Evolutionary conservation across 2,329 filamentous ascomycete species (phyloP).

Genomic region (Colletotrichum tanaceti): DNA sequence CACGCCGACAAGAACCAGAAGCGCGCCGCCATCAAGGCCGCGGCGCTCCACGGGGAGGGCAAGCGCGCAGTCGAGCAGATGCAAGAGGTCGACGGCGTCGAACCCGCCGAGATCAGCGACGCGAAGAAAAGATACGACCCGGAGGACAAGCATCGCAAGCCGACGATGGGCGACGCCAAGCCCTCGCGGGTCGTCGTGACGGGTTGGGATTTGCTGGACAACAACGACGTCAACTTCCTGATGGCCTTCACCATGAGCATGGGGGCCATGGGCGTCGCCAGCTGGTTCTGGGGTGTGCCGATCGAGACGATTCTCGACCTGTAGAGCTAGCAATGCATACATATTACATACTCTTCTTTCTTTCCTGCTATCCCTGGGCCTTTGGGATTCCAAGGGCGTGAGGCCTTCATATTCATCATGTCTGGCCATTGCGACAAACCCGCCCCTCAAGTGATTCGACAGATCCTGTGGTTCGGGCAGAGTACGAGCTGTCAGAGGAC

Average conservation of each 20-base stretch:
- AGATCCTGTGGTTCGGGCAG: no score
- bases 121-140: conserved; percentile 59
- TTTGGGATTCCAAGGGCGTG: neutral
- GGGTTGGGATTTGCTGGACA: conserved; percentile 82
- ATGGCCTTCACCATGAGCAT: conserved; percentile 89
- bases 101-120: conserved; percentile 52
- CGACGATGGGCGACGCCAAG: conserved; percentile 65
- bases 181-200: conserved; percentile 74
- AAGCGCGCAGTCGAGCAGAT: conserved; percentile 56
- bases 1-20: conserved; percentile 46
- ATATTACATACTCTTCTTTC: no score
- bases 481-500: no score
- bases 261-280: conserved; percentile 75
- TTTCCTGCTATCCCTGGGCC: no score
- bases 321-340: conserved; percentile 11
- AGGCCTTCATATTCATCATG: no score
- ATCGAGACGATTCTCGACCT: conserved; percentile 54
- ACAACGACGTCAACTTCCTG: conserved; percentile 93
- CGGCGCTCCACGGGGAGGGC: conserved; percentile 57
- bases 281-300: conserved; percentile 70
- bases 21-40: conserved; percentile 55
- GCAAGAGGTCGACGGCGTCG: conserved; percentile 42
- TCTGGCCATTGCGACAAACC: no score
- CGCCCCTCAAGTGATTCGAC: no score
- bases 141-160: conserved; percentile 60